Evolutionary conservation across 371 early-diverging fungal species (phyloP).

Genomic region (Encephalitozoon cuniculi): DNA sequence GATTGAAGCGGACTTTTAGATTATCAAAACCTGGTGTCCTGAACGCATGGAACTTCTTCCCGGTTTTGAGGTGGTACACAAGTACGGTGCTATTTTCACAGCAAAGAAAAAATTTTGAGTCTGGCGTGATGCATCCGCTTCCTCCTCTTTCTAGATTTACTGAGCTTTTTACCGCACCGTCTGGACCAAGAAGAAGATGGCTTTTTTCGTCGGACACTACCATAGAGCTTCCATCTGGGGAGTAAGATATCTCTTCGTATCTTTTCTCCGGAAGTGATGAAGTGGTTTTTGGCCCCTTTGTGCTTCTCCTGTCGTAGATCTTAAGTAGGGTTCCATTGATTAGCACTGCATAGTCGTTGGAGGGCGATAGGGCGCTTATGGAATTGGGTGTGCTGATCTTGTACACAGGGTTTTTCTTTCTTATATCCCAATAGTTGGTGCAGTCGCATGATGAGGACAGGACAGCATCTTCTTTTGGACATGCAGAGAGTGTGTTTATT

Average conservation of each 20-base stretch:
- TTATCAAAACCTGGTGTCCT: background rate
- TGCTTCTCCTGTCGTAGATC: slow-evolving; percentile 37
- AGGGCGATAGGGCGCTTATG: background rate
- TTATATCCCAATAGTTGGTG: slow-evolving; percentile 33
- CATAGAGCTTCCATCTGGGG: slow-evolving; percentile 16
- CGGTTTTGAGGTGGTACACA: slow-evolving; percentile 14
- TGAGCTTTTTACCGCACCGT: slow-evolving; percentile 1
- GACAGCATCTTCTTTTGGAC: slow-evolving; percentile 14
- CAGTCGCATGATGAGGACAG: background rate
- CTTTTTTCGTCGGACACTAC: background rate
- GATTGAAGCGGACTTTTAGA: slow-evolving; percentile 13
- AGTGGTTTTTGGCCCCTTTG: background rate
- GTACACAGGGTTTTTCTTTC: slow-evolving; percentile 28
- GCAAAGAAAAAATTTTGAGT: slow-evolving; percentile 27
- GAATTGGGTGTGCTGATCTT: background rate
- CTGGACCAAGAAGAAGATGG: background rate
- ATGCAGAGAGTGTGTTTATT: slow-evolving; percentile 7
- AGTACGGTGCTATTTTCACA: slow-evolving; percentile 13
- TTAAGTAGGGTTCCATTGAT: slow-evolving; percentile 17
- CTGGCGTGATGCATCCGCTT: slow-evolving; percentile 14
- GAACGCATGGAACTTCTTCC: background rate
- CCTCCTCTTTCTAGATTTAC: slow-evolving; percentile 15
- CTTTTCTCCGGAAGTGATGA: background rate
- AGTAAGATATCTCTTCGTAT: slow-evolving; percentile 12
- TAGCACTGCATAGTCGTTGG: slow-evolving; percentile 19